Evolutionary conservation across 2,329 filamentous ascomycete genomes (phyloP).

Genomic region (Ambrosiella xylebori): DNA sequence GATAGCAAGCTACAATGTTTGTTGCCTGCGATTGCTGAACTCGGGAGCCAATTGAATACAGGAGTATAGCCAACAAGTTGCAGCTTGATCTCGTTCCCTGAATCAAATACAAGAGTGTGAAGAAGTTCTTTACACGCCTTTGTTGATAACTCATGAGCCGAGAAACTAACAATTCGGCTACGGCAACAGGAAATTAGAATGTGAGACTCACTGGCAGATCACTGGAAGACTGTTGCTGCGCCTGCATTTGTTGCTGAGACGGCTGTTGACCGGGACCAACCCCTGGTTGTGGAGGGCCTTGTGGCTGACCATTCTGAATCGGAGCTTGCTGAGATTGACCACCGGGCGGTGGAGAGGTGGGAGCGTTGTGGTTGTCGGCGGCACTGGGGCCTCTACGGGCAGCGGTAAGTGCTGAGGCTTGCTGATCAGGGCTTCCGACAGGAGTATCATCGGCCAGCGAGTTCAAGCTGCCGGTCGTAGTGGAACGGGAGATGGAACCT

Average conservation of each 20-base stretch:
- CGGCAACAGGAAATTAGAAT: not conserved
- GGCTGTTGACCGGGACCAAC: conserved; percentile 8
- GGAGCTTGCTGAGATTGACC: conserved; percentile 14
- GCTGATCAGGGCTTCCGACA: conserved; percentile 48
- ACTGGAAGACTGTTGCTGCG: conserved; percentile 18
- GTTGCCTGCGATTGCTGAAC: not conserved
- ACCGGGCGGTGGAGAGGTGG: conserved; percentile 1
- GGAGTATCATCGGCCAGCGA: conserved; percentile 45
- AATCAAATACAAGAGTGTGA: too few relatives aligned
- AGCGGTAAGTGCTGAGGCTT: conserved; percentile 15
- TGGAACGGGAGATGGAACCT: conserved; percentile 38
- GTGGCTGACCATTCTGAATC: conserved; percentile 5
- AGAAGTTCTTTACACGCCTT: too few relatives aligned
- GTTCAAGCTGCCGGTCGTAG: conserved; percentile 61
- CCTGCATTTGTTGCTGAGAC: conserved; percentile 14
- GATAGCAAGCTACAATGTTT: not conserved
- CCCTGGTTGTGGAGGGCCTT: conserved; percentile 4
- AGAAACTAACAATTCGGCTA: too few relatives aligned
- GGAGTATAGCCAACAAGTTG: too few relatives aligned
- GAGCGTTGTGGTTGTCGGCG: conserved; percentile 6
- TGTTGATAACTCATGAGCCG: too few relatives aligned
- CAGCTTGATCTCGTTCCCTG: too few relatives aligned
- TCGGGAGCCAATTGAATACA: not conserved
- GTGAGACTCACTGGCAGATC: conserved; percentile 26
- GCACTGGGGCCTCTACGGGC: conserved; percentile 33